These are phyloP conservation scores for Stentor roeselii DNA, from an alignment of 73 alveolate species.

Conservation along the genomic window DNA sequence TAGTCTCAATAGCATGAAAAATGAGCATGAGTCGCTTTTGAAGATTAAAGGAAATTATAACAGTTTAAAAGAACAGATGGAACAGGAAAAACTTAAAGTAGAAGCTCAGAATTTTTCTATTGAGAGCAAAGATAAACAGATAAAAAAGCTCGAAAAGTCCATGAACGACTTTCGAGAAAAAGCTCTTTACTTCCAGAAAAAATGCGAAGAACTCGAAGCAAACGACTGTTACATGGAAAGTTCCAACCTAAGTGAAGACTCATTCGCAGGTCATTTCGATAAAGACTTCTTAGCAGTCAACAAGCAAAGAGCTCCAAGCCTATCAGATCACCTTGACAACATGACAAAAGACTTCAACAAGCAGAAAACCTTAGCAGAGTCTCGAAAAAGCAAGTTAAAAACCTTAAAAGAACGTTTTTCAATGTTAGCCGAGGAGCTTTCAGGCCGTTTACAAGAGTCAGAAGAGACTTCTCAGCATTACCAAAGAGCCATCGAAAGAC, in stretches of 20 bases:
- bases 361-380: not conserved
- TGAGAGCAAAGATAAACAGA: conserved; percentile 11
- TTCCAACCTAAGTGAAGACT: conserved; percentile 4
- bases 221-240: not conserved
- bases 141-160: conserved; percentile 1
- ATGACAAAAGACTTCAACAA: not conserved
- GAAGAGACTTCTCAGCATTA: not conserved
- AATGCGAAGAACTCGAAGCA: not conserved
- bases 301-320: not conserved
- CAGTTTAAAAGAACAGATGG: conserved; percentile 11
- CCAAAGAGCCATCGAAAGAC: not conserved
- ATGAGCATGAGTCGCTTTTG: not conserved
- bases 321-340: not conserved
- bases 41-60: not conserved
- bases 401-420: not conserved
- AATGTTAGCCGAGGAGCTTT: not conserved
- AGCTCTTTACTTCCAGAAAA: not conserved
- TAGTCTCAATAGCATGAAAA: not conserved
- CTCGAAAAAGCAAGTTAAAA: not conserved
- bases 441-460: not conserved
- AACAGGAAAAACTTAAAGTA: not conserved
- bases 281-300: not conserved
- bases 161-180: not conserved
- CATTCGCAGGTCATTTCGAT: not conserved
- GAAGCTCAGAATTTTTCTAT: not conserved